phyloP scores from a whole-genome alignment of 164 flowering plant species.

The Umbellularia californica region DNA sequence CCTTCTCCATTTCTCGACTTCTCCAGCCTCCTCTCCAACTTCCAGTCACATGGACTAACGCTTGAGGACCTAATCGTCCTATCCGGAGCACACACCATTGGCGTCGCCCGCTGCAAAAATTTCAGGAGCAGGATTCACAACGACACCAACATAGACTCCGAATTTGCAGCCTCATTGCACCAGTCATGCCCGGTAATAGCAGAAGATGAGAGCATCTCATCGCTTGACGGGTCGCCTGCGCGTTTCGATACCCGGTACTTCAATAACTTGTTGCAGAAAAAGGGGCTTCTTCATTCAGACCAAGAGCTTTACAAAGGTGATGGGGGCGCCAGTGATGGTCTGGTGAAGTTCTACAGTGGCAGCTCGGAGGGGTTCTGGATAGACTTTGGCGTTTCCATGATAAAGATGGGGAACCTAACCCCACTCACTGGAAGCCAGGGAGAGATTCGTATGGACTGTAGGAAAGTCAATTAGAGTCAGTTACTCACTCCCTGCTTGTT shows the following conservation, averaged over 20 bases:
- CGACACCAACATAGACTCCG: neutral
- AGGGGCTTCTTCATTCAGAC: conserved; percentile 1
- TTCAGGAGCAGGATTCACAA: neutral
- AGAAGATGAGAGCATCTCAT: neutral
- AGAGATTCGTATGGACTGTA: neutral
- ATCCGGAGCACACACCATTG: neutral
- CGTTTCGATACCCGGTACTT: neutral
- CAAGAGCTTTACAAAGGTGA: neutral
- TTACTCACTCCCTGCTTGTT: neutral
- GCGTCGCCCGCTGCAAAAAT: neutral
- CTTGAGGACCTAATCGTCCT: neutral
- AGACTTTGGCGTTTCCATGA: neutral
- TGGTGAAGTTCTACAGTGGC: neutral
- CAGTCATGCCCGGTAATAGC: neutral
- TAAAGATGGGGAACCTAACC: neutral
- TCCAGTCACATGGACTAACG: neutral
- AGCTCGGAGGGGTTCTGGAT: neutral
- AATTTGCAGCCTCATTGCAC: neutral
- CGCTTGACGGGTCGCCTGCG: neutral
- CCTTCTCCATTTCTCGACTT: neutral
- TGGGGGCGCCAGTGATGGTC: neutral
- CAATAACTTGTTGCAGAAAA: neutral
- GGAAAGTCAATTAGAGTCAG: neutral
- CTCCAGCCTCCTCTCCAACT: neutral
- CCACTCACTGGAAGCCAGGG: conserved; percentile 1